Evolutionary conservation across 495 filamentous ascomycete genomes (phyloP).

Genomic region (Astrothelium subdiscretum): DNA sequence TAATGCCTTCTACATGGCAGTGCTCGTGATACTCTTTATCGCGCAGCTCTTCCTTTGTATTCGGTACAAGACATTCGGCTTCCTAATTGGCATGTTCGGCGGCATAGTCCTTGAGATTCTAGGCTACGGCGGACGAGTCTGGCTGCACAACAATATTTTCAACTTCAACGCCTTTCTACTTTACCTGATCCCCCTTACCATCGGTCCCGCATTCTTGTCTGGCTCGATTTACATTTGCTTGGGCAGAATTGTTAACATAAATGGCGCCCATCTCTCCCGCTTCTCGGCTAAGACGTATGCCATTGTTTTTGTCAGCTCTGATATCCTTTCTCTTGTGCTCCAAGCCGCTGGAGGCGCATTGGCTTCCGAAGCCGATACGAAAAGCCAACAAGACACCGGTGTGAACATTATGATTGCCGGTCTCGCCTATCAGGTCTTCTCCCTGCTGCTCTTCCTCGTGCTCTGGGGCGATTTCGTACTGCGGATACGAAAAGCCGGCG

Average conservation of each 20-base stretch:
- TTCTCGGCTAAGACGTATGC: conserved; percentile 46
- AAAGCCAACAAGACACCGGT: conserved; percentile 32
- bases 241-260: conserved; percentile 45
- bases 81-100: conserved; percentile 26
- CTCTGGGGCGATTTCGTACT: conserved; percentile 40
- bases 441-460: conserved; percentile 39
- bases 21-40: conserved; percentile 29
- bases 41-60: conserved; percentile 28
- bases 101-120: conserved; percentile 31
- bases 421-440: conserved; percentile 44
- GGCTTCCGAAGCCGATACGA: conserved; percentile 37
- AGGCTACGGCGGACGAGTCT: conserved; percentile 34
- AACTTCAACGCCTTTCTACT: conserved; percentile 23
- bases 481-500: conserved; percentile 24
- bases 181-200: conserved; percentile 51
- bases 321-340: conserved; percentile 49
- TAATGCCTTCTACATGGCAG: conserved; percentile 28
- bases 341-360: conserved; percentile 53
- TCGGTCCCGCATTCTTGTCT: conserved; percentile 52
- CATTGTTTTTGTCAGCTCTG: conserved; percentile 48
- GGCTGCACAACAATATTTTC: conserved; percentile 29
- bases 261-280: conserved; percentile 49
- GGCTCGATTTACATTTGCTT: conserved; percentile 57
- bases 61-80: conserved; percentile 33
- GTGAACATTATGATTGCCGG: conserved; percentile 58